Evolutionary conservation across 2,329 filamentous ascomycete species (phyloP).

Genomic region (Penicillium capsulatum): DNA sequence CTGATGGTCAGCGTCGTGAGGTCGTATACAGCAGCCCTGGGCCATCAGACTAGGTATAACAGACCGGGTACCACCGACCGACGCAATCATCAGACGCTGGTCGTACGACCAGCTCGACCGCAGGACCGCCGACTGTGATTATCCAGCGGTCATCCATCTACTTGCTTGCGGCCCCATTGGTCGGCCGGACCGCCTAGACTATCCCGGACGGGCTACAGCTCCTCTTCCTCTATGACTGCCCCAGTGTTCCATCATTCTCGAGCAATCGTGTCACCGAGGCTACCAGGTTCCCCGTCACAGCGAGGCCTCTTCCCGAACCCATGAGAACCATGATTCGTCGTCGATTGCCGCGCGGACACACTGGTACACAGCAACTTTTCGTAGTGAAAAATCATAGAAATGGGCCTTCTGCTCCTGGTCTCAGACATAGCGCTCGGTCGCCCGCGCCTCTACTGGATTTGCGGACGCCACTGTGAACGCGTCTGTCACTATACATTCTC

Average conservation of each 20-base stretch:
- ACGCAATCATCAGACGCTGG: conserved; percentile 7
- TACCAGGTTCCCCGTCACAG: conserved; percentile 14
- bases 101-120: conserved; percentile 11
- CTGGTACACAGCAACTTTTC: conserved; percentile 15
- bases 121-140: conserved; percentile 9
- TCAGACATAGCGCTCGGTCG: conserved; percentile 14
- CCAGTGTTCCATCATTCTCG: conserved; percentile 5
- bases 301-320: too few species aligned
- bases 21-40: too few species aligned
- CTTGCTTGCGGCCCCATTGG: conserved; percentile 5
- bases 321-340: conserved; percentile 17
- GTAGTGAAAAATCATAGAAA: conserved; percentile 17
- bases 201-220: conserved; percentile 2
- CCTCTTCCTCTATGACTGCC: conserved; percentile 7
- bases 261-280: conserved; percentile 14
- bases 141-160: conserved; percentile 4
- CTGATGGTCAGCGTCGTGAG: conserved; percentile 5
- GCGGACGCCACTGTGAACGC: conserved; percentile 8
- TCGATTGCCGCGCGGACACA: conserved; percentile 20
- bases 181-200: too few species aligned
- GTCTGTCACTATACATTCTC: conserved; percentile 8
- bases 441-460: conserved; percentile 12
- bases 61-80: conserved; percentile 9
- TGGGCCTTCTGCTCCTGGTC: conserved; percentile 11
- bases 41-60: conserved; percentile 1